Conservation (phyloP, 306 rosid species). For the Mucuna pruriens region DNA sequence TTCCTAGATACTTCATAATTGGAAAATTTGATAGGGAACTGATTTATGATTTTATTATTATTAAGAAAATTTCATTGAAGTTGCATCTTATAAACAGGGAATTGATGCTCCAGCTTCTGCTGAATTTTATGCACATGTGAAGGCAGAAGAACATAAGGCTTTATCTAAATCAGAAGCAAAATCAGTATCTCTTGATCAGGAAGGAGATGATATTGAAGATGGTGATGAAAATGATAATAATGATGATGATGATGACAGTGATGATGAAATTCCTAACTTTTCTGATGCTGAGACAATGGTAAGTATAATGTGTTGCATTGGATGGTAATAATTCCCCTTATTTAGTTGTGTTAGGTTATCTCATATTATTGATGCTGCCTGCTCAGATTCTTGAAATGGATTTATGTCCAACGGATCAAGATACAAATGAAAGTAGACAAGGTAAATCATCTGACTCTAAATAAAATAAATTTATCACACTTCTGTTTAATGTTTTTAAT, state of each 20-base stretch:
- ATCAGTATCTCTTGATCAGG: conserved; percentile 38
- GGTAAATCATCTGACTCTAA: conserved; percentile 57
- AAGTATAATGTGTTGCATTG: conserved; percentile 30
- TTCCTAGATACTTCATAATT: conserved; percentile 27
- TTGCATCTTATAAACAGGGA: conserved; percentile 57
- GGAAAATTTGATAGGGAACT: conserved; percentile 33
- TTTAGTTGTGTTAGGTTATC: conserved; percentile 24
- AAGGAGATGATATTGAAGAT: conserved; percentile 37
- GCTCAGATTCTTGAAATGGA: conserved; percentile 91
- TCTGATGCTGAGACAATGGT: conserved; percentile 83
- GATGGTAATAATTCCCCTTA: background rate
- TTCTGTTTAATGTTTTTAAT: conserved; percentile 35
- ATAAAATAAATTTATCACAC: conserved; percentile 4
- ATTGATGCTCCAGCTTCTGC: conserved; percentile 43
- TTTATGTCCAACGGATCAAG: conserved; percentile 68
- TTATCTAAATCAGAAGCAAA: conserved; percentile 51
- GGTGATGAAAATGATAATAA: conserved; percentile 31
- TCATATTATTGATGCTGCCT: conserved; percentile 39
- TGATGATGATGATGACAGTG: conserved; percentile 29
- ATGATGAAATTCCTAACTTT: conserved; percentile 63
- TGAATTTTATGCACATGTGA: conserved; percentile 40
- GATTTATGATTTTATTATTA: conserved; percentile 34
- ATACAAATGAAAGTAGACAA: conserved; percentile 53
- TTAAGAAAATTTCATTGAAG: conserved; percentile 40
- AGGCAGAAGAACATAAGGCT: conserved; percentile 38